phyloP scores from a whole-genome alignment of 352 stramenopile species.

The Phytophthora litchii region DNA sequence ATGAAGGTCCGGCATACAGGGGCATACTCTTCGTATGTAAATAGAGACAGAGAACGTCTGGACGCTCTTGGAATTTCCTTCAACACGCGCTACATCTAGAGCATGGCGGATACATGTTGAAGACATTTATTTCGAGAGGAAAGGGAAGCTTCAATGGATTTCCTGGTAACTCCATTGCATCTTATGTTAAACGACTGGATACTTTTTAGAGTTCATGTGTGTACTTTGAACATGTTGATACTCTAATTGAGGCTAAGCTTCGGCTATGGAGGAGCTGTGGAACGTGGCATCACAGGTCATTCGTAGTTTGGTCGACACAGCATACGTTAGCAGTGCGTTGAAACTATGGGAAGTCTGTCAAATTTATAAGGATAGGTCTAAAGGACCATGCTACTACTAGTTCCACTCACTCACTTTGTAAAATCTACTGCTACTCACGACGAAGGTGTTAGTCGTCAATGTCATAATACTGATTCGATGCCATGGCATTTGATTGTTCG shows the following conservation, averaged over 20 bases:
- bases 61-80: slow-evolving; percentile 49
- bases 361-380: slow-evolving; percentile 22
- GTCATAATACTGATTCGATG: slow-evolving; percentile 29
- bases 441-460: slow-evolving; percentile 24
- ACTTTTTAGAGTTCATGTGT: too few species aligned
- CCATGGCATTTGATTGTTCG: slow-evolving; percentile 10
- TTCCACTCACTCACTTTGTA: slow-evolving; percentile 14
- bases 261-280: too few species aligned
- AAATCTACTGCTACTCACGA: slow-evolving; percentile 12
- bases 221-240: too few species aligned
- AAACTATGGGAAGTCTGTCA: slow-evolving; percentile 4
- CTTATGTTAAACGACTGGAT: too few species aligned
- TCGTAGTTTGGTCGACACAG: too few species aligned
- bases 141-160: neutral
- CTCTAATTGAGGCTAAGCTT: neutral
- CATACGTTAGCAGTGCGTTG: too few species aligned
- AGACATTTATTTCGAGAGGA: neutral
- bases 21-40: slow-evolving; percentile 52
- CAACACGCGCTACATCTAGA: slow-evolving; percentile 7
- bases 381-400: neutral
- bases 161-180: too few species aligned
- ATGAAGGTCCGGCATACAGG: slow-evolving; percentile 53
- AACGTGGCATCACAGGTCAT: too few species aligned
- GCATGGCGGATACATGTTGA: neutral
- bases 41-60: slow-evolving; percentile 50